Base-by-base conservation (phyloP, 345 rosid species). In the Eucalyptus grandis region DNA sequence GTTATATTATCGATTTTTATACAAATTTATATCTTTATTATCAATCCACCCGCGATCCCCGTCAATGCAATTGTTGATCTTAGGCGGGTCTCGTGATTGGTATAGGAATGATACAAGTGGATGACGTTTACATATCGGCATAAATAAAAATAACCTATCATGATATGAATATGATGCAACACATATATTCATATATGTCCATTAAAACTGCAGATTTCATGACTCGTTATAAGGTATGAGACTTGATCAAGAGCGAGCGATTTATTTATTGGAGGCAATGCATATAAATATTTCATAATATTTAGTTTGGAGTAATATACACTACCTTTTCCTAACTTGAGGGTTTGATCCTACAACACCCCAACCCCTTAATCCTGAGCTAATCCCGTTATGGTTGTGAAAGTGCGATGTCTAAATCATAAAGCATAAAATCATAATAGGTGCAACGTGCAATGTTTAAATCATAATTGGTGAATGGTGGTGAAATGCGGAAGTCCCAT, bases 181-280 rank as follows among this genome's bases (percentile, higher is more conserved):
- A 5, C n/a, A 60, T 27, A 58, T 5, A 60, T 60, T 60, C 5
- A 40, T 43, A 43, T 27, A 27, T 60, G 1, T 60, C 14, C 8
- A 26, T 60, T 11, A 60, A 27, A 60, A 60, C 0, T 1, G 1
- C 0, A 4, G 3, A 12, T 11, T 60, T 27, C 8, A 60, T 60
- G 11, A 24, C 62, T 56, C 0, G 5, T 56, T 22, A 9, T 10
- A 27, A 12, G 4, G 15, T 27, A 60, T 1, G 14, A 27, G 31
- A 12, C 67, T 60, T 30, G 7, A 58, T 11, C 65, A 11, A 58
- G 14, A 58, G n/a, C 4, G 7, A 26, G 7, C 14, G 0, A 58
- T 58, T 58, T 58, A 24, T 58, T 26, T 26, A 58, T 58, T 58
- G 7, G 65, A 58, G 65, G 3, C 16, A 12, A 60, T 27, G 69